Conservation (phyloP, 148 eudicot genomes). For the Euryodendron excelsum region DNA sequence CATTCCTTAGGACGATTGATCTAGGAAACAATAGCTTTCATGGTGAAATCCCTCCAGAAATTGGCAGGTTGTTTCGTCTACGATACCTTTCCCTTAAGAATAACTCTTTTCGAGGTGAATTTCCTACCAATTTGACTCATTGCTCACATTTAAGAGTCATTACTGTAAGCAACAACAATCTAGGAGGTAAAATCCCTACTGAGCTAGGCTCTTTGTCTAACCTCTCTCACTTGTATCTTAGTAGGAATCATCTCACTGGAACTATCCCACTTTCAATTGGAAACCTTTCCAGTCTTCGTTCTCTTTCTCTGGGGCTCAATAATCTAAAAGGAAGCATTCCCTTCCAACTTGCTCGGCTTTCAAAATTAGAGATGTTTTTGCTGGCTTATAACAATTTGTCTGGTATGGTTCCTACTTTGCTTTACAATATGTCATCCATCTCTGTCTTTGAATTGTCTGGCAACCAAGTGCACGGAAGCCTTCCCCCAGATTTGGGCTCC, state of each 20-base stretch:
- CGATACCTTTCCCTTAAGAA: neutral
- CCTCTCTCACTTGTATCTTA: neutral
- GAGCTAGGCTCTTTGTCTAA: slow-evolving; percentile 2
- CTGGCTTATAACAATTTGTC: neutral
- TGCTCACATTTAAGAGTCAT: neutral
- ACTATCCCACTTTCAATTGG: neutral
- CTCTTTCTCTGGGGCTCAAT: neutral
- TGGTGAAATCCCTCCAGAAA: slow-evolving; percentile 5
- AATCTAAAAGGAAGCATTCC: slow-evolving; percentile 13
- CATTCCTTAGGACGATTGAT: neutral
- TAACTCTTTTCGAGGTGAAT: slow-evolving; percentile 11
- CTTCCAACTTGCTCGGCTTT: neutral
- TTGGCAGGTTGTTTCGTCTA: slow-evolving; percentile 5
- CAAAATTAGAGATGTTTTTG: neutral
- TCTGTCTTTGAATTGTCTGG: rapidly evolving
- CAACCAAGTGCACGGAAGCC: neutral
- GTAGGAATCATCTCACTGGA: neutral
- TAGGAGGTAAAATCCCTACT: slow-evolving; percentile 8
- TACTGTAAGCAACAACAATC: neutral
- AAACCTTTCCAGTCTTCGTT: neutral
- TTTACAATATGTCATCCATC: slow-evolving; percentile 9
- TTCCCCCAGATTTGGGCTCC: slow-evolving; percentile 12
- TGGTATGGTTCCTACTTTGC: neutral
- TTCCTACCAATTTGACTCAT: slow-evolving; percentile 8
- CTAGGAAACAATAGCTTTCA: slow-evolving; percentile 4